Base-by-base conservation (phyloP, 305 asterid species). In the Ilex paraguariensis region DNA sequence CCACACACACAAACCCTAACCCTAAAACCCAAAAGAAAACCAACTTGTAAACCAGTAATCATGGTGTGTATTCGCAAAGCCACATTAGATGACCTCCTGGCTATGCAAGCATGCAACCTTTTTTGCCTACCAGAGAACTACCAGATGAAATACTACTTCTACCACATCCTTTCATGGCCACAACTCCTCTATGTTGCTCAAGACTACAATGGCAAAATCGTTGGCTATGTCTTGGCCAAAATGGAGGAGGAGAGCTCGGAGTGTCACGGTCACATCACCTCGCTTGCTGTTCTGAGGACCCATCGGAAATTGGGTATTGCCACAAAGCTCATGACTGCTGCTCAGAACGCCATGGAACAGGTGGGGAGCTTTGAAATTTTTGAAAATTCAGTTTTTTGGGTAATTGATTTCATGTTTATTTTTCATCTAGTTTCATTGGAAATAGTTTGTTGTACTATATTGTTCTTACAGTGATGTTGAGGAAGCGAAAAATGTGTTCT, bases 81-180 rank as follows among this genome's bases (percentile, higher is more conserved):
- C 32, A 86, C 86, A 6, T 78, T 81, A 62, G 87, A 86, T 40
- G 95, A 86, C 68, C 71, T 86, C 17, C 64, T 86, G 66, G 90
- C 83, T 53, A 86, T 86, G 95, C 95, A 86, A 77, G 84, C 74
- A 16, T 86, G 95, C 81, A 86, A 86, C 65, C 73, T 86, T 15
- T 76, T 83, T 32, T 86, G 95, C 73, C 65, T 86, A 49, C 95
- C 95, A 13, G 91, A 82, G 67, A 91, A 88, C 58, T 91, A 91
- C 75, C 98, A 91, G 83, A 91, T 91, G 96, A 91, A 91, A 70
- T 91, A 93, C 80, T 93, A 87, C 64, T 77, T 93, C 17, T 93
- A 93, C 78, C 99, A 93, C 79, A 87, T 93, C 71, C 95, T 93
- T 31, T 93, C 98, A 5, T 93, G 98, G 97, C 98, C 98, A 56